phyloP scores from a whole-genome alignment of 371 early-diverging fungal genomes.

The Mucor indicus region DNA sequence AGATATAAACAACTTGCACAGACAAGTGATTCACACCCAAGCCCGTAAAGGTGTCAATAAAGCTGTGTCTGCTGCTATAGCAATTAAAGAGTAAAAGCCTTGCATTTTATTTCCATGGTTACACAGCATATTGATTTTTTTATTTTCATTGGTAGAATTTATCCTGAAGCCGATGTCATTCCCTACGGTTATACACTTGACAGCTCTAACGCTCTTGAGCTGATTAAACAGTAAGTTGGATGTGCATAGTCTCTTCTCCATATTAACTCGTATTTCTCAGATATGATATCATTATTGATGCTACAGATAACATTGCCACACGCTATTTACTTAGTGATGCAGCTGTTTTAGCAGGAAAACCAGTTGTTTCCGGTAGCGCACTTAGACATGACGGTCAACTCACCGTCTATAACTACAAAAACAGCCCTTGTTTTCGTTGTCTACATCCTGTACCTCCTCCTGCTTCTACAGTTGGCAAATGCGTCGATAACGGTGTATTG shows the following conservation, averaged over 20 bases:
- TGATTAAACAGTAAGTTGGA: constrained; percentile 42
- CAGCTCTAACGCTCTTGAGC: constrained; percentile 64
- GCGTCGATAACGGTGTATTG: constrained; percentile 97
- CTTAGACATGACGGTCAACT: constrained; percentile 95
- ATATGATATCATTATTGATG: constrained; percentile 96
- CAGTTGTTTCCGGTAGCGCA: constrained; percentile 94
- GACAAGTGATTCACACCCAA: constrained; percentile 94
- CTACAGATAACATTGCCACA: constrained; percentile 96
- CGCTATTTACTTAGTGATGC: constrained; percentile 97
- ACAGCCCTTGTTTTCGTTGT: constrained; percentile 98
- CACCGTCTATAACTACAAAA: constrained; percentile 80
- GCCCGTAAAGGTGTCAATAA: constrained; percentile 74
- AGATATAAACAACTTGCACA: constrained; percentile 94
- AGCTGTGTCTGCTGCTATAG: constrained; percentile 72
- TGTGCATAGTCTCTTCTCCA: neutral
- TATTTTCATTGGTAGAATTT: constrained; percentile 35
- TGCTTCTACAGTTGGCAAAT: constrained; percentile 83
- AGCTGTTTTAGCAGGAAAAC: constrained; percentile 80
- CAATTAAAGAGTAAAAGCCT: constrained; percentile 53
- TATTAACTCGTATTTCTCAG: constrained; percentile 14
- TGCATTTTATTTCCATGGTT: neutral
- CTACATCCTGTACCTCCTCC: constrained; percentile 93
- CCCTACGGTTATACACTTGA: constrained; percentile 59
- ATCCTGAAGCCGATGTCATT: constrained; percentile 52
- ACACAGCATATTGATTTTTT: neutral